A percentile compares a stretch with the other conserved stretches of the same genome.
phyloP scores from a whole-genome alignment of 768 basidiomycete genomes.

The Solioccasus polychromus region DNA sequence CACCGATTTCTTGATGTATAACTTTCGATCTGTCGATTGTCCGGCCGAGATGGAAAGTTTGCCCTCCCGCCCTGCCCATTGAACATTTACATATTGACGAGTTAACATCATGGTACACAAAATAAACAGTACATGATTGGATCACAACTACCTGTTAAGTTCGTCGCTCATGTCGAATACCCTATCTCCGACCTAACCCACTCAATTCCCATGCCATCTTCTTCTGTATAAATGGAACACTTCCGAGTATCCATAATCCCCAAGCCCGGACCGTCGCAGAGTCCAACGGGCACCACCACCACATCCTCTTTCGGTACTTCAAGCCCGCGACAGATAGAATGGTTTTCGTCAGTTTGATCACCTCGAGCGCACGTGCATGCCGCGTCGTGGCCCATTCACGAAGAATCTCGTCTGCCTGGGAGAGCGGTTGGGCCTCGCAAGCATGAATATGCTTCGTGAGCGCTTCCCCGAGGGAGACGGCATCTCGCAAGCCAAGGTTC shows the following conservation, averaged over 20 bases:
- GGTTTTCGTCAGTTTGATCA: no score
- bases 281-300: conserved; percentile 22
- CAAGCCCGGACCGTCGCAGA: conserved; percentile 20
- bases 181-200: conserved; percentile 18
- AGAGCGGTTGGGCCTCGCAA: not conserved
- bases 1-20: no score
- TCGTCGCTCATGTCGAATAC: no score
- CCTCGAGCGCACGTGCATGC: no score
- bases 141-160: no score
- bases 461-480: conserved; percentile 40
- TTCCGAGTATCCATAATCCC: conserved; percentile 16
- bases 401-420: conserved; percentile 30
- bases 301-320: conserved; percentile 9
- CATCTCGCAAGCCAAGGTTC: conserved; percentile 53
- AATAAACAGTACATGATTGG: no score
- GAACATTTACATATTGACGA: no score
- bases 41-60: no score
- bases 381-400: conserved; percentile 13
- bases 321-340: conserved; percentile 25
- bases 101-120: no score
- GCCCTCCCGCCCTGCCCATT: no score
- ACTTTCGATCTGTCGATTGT: no score
- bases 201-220: conserved; percentile 15
- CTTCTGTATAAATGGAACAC: conserved; percentile 12
- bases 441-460: conserved; percentile 33